Conservation (phyloP, 1,139 yeast genomes). For the Saccharomycopsis crataegensis region DNA sequence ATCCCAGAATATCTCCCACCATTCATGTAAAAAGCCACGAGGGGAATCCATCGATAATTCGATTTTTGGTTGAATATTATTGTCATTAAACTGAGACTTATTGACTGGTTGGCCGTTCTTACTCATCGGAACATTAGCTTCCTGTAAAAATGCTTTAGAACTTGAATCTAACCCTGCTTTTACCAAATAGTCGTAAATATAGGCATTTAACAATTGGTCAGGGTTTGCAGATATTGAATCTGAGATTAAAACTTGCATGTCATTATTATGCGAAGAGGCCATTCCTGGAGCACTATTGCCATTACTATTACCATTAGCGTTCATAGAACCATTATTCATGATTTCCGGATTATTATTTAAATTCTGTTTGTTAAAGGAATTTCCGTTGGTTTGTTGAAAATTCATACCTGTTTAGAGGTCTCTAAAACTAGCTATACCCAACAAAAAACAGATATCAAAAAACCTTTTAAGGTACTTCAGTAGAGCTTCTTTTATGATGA, state of each 20-base stretch:
- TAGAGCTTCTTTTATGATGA: too few relatives aligned
- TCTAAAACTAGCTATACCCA: too few relatives aligned
- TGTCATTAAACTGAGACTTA: constrained; percentile 11
- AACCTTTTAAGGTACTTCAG: too few relatives aligned
- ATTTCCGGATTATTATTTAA: not conserved
- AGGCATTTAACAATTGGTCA: constrained; percentile 55
- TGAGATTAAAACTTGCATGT: constrained; percentile 6
- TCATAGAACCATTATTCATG: not conserved
- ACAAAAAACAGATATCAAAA: too few relatives aligned
- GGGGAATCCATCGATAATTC: constrained; percentile 68
- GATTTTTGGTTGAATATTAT: constrained; percentile 36
- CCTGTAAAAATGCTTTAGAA: constrained; percentile 65
- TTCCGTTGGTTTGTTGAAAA: not conserved
- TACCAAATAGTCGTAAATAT: constrained; percentile 77
- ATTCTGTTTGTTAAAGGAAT: not conserved
- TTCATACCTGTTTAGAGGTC: too few relatives aligned
- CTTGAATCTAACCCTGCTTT: constrained; percentile 67
- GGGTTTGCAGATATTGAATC: constrained; percentile 12
- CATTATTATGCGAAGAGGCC: not conserved
- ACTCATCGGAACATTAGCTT: constrained; percentile 44
- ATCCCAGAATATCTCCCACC: constrained; percentile 99
- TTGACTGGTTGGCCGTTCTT: constrained; percentile 20
- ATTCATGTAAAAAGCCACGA: constrained; percentile 79
- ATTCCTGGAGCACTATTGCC: not conserved
- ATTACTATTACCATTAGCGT: not conserved